A percentile compares a stretch with the other conserved stretches of the same genome.
Conservation (phyloP, 192 early-diverging fungal species). For the Podila epigama region DNA sequence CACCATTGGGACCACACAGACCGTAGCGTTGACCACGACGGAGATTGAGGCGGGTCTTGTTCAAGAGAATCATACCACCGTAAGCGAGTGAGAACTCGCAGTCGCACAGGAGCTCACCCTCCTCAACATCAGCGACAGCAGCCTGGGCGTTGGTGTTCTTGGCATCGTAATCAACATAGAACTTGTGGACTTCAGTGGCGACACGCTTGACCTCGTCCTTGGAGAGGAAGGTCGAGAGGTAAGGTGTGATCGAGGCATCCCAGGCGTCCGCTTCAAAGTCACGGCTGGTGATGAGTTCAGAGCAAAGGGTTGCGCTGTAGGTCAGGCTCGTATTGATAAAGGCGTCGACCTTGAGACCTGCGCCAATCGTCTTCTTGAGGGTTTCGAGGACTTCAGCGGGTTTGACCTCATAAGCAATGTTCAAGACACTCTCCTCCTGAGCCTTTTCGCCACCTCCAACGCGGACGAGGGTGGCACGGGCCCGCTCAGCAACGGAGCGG, state of each 20-base stretch:
- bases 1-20: conserved; percentile 83
- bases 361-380: conserved; percentile 55
- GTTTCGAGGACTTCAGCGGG: conserved; percentile 52
- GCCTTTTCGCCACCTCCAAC: conserved; percentile 65
- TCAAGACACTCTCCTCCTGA: conserved; percentile 48
- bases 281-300: conserved; percentile 64
- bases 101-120: conserved; percentile 68
- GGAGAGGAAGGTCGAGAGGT: conserved; percentile 62
- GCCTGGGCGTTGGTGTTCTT: conserved; percentile 55
- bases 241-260: conserved; percentile 66
- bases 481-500: conserved; percentile 73
- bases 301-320: conserved; percentile 67
- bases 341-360: conserved; percentile 34
- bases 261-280: conserved; percentile 73
- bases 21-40: conserved; percentile 82
- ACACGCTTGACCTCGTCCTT: conserved; percentile 61
- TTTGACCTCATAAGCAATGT: conserved; percentile 59
- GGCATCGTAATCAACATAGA: conserved; percentile 52
- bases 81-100: conserved; percentile 86
- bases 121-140: conserved; percentile 55
- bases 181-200: conserved; percentile 40
- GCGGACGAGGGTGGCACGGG: conserved; percentile 70
- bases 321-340: conserved; percentile 57
- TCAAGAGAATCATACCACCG: conserved; percentile 82
- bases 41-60: conserved; percentile 67